Base-by-base conservation (phyloP, 2,329 filamentous ascomycete species). In the Pseudonectria foliicola region DNA sequence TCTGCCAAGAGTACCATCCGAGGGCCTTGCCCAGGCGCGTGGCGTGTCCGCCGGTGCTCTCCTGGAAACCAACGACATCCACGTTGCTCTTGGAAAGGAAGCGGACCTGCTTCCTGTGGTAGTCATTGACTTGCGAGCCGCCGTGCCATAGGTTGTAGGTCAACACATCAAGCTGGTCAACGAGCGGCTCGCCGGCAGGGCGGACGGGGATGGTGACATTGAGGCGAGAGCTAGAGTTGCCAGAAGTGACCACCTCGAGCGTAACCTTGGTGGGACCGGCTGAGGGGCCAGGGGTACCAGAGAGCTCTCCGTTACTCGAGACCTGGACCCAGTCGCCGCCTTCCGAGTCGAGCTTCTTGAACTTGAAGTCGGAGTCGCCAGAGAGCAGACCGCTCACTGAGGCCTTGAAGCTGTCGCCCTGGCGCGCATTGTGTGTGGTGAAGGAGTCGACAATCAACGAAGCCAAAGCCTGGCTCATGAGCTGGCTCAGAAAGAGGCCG, bases 71-170 rank as follows among this genome's bases (percentile, higher is more conserved):
- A 12, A 65, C 52, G 2, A 66, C 43, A 23, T 66, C 63, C 8
- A 49, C 52, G 12, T 54, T 54, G 7, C 32, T 50, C 3, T 46
- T 43, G 16, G 47, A 43, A 5, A 66, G 47, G 45, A 61, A 62
- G 4, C 41, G 45, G 13, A 66, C 46, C 36, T 64, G 62, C 49
- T 66, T 67, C 28, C 49, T 48, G 38, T 63, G 59, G 38, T 57
- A 61, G 40, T 57, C 43, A 18, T 55, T 54, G 23, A 66, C 55
- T 7, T 49, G 40, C 3, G 53, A 53, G 29, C 61, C 63, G 4
- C 61, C 59, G 30, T 52, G 43, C 64, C 64, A 67, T 33, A 67
- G 48, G 47, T 67, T 67, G 37, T 54, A 59, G 4, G 58, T 52
- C 31, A 66, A 44, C 10, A 66, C 55, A 27, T 50, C 51, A 24